Base-by-base conservation (phyloP, 2,329 filamentous ascomycete species). In the Xylariaceae sp. region DNA sequence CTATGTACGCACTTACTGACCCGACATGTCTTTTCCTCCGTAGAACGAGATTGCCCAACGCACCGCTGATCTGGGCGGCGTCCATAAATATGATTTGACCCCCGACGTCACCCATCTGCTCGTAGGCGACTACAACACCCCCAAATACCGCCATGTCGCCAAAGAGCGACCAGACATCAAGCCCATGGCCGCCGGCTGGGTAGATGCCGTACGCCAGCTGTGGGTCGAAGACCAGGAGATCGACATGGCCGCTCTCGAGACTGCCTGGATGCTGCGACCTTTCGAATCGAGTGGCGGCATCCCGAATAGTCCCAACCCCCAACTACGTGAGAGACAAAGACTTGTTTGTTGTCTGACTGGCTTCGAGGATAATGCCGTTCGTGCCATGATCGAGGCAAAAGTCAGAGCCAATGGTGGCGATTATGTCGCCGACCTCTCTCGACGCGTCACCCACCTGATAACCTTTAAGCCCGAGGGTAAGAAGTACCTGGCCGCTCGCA, bases 81-180 rank as follows among this genome's bases (percentile, higher is more conserved):
- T 81, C 54, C 89, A 96, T 77, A 91, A 89, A 63, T 88, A 91
- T 70, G 92, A 99, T 69, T 83, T 99, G 42, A 97, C 92, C n/a
- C 89, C 89, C 51, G 90, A 97, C 69, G 90, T 96, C 44, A 97
- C 94, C 5, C 94, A 99, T 74, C 84, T 99, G 43, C 82, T 99
- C 57, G 90, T 96, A 56, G 94, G 92, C 68, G 86, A 89, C 63
- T 88, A 90, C 64, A 83, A 93, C 67, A 97, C 93, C 1, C 84
- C 88, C 45, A 99, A 99, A 71, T 99, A 99, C 73, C 88, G 86
- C 69, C 96, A 96, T 76, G 93, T 97, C 64, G 94, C 93, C 48
- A 89, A 87, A 66, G 88, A 93, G 68, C 83, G 94, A 47, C 84
- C 87, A 44, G 94, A 99, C 65, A 86, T 99, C 64, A 85, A 84